phyloP scores from a whole-genome alignment of 2,329 filamentous ascomycete species.

The Neonectria hederae region DNA sequence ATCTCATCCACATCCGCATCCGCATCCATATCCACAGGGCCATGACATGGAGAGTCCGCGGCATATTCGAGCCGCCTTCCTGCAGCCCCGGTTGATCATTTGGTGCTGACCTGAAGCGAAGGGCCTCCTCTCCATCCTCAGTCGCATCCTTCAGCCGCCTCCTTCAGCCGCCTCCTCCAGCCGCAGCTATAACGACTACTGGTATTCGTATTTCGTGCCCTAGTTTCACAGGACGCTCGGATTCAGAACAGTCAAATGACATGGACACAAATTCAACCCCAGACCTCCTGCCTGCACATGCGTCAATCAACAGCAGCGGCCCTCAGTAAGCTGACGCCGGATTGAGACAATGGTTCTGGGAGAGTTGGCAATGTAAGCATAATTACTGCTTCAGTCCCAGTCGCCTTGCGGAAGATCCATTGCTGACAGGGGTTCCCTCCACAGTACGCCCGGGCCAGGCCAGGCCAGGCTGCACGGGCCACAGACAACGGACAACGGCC shows the following conservation, averaged over 20 bases:
- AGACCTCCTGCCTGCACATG: not conserved
- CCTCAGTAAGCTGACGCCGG: not conserved
- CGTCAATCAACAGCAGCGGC: constrained; percentile 6
- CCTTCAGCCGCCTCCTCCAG: not conserved
- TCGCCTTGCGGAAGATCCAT: constrained; percentile 10
- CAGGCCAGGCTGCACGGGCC: not conserved
- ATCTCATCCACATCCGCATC: not conserved
- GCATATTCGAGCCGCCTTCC: not conserved
- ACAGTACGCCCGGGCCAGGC: not conserved
- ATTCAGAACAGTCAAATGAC: not conserved
- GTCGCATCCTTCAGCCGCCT: not conserved
- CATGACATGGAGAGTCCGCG: not conserved
- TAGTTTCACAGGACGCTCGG: not conserved
- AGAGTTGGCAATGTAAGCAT: constrained; percentile 13
- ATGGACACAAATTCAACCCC: not conserved
- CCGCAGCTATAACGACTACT: not conserved
- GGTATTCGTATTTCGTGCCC: no score
- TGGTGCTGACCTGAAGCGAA: not conserved
- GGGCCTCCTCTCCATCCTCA: constrained; percentile 2
- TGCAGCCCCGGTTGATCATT: not conserved
- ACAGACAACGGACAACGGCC: not conserved
- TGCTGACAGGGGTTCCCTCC: constrained; percentile 21
- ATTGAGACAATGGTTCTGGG: constrained; percentile 7
- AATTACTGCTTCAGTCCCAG: constrained; percentile 16
- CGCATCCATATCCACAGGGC: not conserved